A percentile compares a stretch with the other conserved stretches of the same genome.
Conservation (phyloP, 2,329 filamentous ascomycete genomes). For the Waltergamsia citrina region DNA sequence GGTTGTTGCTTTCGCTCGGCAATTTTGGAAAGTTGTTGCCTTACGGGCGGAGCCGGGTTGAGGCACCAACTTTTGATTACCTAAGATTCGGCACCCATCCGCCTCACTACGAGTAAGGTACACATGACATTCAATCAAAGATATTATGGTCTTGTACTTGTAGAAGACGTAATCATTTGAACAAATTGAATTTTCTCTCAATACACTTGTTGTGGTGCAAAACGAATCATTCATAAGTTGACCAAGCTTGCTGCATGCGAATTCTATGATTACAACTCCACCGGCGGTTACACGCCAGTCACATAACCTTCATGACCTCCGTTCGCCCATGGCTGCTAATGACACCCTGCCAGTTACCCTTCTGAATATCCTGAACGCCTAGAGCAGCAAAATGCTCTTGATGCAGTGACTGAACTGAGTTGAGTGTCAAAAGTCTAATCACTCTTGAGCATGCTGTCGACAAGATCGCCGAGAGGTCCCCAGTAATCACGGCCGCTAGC, state of each 20-base stretch:
- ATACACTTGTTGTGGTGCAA: too few relatives aligned
- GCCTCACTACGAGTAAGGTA: too few relatives aligned
- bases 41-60: slow-evolving; percentile 21
- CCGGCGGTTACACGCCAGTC: too few relatives aligned
- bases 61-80: slow-evolving; percentile 24
- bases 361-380: background rate
- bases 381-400: slow-evolving; percentile 3
- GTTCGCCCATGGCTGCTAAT: background rate
- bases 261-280: background rate
- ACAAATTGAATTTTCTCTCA: too few relatives aligned
- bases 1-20: slow-evolving; percentile 21
- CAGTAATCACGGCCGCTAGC: slow-evolving; percentile 95
- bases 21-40: slow-evolving; percentile 33
- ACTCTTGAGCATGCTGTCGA: slow-evolving; percentile 95
- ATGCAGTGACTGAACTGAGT: background rate
- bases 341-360: background rate
- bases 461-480: slow-evolving; percentile 88
- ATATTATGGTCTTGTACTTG: too few relatives aligned
- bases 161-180: too few relatives aligned
- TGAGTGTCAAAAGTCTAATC: slow-evolving; percentile 50
- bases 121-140: too few relatives aligned
- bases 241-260: background rate
- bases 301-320: background rate
- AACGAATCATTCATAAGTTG: too few relatives aligned
- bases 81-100: too few relatives aligned